Evolutionary conservation across 345 rosid species (phyloP).

Genomic region (Eucalyptus globulus): DNA sequence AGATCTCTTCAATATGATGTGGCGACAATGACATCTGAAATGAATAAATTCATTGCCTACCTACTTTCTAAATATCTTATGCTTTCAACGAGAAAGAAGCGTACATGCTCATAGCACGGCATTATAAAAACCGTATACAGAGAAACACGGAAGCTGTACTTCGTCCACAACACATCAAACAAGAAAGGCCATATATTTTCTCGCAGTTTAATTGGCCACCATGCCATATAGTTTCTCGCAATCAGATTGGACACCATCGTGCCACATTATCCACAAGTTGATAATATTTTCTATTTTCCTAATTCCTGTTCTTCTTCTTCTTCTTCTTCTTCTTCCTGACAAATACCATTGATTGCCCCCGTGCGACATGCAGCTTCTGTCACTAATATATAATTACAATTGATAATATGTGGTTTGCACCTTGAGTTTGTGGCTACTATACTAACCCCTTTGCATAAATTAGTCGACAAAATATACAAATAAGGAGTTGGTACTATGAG

Average conservation of each 20-base stretch:
- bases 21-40: not conserved
- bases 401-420: not conserved
- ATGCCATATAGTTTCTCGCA: too few relatives aligned
- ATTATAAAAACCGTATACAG: not conserved
- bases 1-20: not conserved
- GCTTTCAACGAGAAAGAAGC: not conserved
- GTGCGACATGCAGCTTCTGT: not conserved
- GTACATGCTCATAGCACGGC: not conserved
- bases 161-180: not conserved
- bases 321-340: not conserved
- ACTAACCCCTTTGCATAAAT: not conserved
- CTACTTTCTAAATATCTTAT: not conserved
- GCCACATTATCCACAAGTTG: not conserved
- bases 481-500: not conserved
- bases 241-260: not conserved
- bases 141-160: not conserved
- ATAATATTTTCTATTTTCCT: not conserved
- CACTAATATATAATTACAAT: not conserved
- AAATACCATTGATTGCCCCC: not conserved
- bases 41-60: not conserved
- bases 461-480: not conserved
- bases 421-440: not conserved
- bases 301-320: not conserved
- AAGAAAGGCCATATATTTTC: not conserved
- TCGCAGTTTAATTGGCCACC: too few relatives aligned